Conservation (phyloP, 257 asterid species). For the Solanum bulbocastanum region DNA sequence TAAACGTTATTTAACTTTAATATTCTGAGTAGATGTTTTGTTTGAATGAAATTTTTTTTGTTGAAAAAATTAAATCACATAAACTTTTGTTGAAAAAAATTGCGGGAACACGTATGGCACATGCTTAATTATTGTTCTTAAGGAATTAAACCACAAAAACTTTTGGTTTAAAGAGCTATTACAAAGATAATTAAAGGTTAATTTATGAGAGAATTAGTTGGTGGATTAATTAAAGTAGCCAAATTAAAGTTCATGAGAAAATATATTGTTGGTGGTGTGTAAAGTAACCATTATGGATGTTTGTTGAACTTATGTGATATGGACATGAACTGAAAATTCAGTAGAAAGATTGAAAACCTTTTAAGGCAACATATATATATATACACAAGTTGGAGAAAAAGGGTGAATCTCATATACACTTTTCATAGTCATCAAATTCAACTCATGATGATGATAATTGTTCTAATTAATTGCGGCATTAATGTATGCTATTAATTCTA, state of each 20-base stretch:
- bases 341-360: not conserved
- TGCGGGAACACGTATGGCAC: not conserved
- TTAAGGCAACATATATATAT: not conserved
- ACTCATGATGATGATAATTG: not conserved
- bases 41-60: not conserved
- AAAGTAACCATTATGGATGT: not conserved
- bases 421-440: not conserved
- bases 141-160: not conserved
- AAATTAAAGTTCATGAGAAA: not conserved
- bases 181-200: not conserved
- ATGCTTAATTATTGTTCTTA: not conserved
- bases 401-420: not conserved
- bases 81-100: not conserved
- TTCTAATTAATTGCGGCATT: not conserved
- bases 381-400: not conserved
- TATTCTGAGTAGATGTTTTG: not conserved
- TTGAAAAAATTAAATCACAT: not conserved
- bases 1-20: not conserved
- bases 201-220: not conserved
- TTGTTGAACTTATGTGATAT: not conserved
- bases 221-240: not conserved
- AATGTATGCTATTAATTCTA: not conserved
- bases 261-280: not conserved
- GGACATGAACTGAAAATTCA: not conserved
- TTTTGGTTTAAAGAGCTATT: not conserved